phyloP scores from a whole-genome alignment of 2,329 filamentous ascomycete genomes.

The Chrysoporthe cubensis region DNA sequence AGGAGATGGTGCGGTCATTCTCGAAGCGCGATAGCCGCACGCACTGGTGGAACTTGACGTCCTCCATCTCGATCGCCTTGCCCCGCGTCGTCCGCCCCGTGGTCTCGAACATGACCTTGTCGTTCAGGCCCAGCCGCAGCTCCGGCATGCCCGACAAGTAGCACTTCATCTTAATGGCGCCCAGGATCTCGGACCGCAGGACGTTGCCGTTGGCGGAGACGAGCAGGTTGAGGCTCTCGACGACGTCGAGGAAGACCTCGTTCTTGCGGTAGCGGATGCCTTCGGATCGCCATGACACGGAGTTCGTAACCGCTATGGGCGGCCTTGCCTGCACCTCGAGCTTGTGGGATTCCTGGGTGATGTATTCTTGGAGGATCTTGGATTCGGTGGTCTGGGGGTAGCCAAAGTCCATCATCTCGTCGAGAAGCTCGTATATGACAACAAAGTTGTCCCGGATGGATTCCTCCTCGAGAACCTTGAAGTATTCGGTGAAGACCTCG shows the following conservation, averaged over 20 bases:
- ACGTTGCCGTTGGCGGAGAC: constrained; percentile 96
- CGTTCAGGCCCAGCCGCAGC: constrained; percentile 89
- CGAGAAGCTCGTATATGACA: constrained; percentile 96
- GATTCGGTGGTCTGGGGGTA: constrained; percentile 98
- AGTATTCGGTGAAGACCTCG: constrained; percentile 99
- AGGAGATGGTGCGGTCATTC: constrained; percentile 97
- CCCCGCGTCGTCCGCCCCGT: constrained; percentile 91
- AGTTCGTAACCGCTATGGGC: constrained; percentile 97
- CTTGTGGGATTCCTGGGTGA: constrained; percentile 98
- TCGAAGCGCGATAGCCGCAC: constrained; percentile 95
- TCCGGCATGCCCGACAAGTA: constrained; percentile 99
- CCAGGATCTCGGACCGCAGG: constrained; percentile 91
- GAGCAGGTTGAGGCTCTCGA: constrained; percentile 94
- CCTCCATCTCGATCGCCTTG: constrained; percentile 99
- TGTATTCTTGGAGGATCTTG: constrained; percentile 99
- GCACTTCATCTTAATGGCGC: constrained; percentile 99
- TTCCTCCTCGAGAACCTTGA: constrained; percentile 98
- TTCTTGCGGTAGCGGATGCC: constrained; percentile 99
- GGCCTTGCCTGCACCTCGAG: constrained; percentile 94
- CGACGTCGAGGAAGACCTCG: constrained; percentile 97
- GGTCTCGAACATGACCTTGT: constrained; percentile 99
- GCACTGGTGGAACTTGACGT: constrained; percentile 99
- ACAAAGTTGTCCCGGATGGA: constrained; percentile 99
- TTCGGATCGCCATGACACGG: constrained; percentile 96
- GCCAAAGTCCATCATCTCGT: constrained; percentile 99